Percentiles rank a stretch among this genome's conserved stretches.
Conservation (phyloP, 2,329 filamentous ascomycete species). For the Neurospora sp. region DNA sequence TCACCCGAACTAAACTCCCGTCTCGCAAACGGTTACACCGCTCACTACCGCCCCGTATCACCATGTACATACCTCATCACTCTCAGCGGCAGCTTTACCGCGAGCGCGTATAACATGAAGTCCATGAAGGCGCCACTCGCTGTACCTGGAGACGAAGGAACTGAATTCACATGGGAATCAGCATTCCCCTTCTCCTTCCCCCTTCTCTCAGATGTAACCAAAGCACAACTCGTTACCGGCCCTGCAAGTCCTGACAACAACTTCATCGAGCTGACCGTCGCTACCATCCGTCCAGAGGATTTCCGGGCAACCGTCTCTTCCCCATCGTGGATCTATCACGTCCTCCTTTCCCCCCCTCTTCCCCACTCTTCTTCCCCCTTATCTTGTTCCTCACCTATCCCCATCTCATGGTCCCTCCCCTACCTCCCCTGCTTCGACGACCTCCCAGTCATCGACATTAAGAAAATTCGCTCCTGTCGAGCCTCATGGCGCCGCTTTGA, state of each 20-base stretch:
- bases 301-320: neutral
- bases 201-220: neutral
- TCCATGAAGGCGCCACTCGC: neutral
- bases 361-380: too few relatives aligned
- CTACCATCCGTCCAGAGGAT: neutral
- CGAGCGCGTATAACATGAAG: neutral
- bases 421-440: constrained; percentile 32
- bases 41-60: neutral
- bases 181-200: neutral
- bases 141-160: too few relatives aligned
- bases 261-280: neutral
- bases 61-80: neutral
- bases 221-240: neutral
- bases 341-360: neutral
- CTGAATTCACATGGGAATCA: neutral
- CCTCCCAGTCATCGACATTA: constrained; percentile 32
- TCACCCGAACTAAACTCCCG: constrained; percentile 4
- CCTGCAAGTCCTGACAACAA: neutral
- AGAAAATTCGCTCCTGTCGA: neutral
- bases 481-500: neutral
- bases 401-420: constrained; percentile 12
- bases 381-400: neutral
- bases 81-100: neutral
- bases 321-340: neutral
- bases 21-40: neutral